Base-by-base conservation (phyloP, 1,284 basidiomycete species). In the Cryptococcus sp. region DNA sequence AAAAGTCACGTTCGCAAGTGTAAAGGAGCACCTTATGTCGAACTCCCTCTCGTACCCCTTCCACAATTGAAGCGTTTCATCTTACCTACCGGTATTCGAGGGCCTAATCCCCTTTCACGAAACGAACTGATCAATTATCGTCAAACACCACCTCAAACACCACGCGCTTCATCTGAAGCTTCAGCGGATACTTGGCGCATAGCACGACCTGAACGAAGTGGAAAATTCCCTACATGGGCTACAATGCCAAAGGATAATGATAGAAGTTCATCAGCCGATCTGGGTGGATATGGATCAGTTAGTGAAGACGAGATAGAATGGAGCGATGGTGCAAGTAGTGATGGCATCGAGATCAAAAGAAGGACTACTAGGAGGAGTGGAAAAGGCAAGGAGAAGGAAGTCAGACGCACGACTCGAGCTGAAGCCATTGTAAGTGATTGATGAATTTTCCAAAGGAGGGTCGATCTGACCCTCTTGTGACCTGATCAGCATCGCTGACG, bases 321-420 rank as follows among this genome's bases (percentile, higher is more conserved):
- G n/a, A n/a, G n/a, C n/a, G n/a, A n/a, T n/a, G n/a, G n/a, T n/a
- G n/a, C n/a, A n/a, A n/a, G 40, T 36, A 18, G 28, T 16, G 14
- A 43, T 18, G 4, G 28, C 25, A 18, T 3, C 22, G 19, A 19
- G 39, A 22, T 16, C 36, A 41, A 2, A 7, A 16, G 13, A 25
- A 24, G 36, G 25, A 37, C 21, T 24, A 45, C 1, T 40, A 32
- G n/a, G 51, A 43, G 5, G 19, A 44, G 40, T 34, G 25, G 32
- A 32, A 41, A 13, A 44, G 36, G 9, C 40, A 45, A 16, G 31
- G 16, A 16, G 53, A 50, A 22, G 45, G 48, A 14, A 39, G 10
- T 11, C 37, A 41, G 7, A 50, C 43, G 32, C 46, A 49, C 34
- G 25, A 48, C 43, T 11, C 34, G 53, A 48, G 43, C n/a, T n/a